Conservation (phyloP, 805 yeast species). For the Yarrowia phangngaensis region DNA sequence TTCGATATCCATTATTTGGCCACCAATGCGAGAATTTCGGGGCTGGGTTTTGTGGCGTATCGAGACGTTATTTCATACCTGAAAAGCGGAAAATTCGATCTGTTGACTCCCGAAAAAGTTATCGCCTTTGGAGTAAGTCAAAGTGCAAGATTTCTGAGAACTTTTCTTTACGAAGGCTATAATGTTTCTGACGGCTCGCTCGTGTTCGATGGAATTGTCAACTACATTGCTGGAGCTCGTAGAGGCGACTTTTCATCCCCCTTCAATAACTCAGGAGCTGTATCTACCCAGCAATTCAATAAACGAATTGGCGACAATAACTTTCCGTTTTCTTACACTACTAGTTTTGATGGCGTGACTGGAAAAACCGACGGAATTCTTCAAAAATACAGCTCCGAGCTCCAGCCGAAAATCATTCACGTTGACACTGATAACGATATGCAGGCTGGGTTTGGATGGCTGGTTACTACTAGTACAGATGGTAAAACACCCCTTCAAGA, state of each 20-base stretch:
- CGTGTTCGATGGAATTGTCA: constrained; percentile 21
- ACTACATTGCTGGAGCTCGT: constrained; percentile 24
- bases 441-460: constrained; percentile 20
- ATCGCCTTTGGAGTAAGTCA: constrained; percentile 17
- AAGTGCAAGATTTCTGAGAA: constrained; percentile 20
- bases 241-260: constrained; percentile 8
- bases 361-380: constrained; percentile 9
- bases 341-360: constrained; percentile 1
- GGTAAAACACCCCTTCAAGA: constrained; percentile 9
- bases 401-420: constrained; percentile 26
- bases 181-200: constrained; percentile 6
- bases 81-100: constrained; percentile 2
- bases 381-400: not conserved
- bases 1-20: constrained; percentile 19
- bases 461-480: constrained; percentile 15
- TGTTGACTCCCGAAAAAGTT: not conserved
- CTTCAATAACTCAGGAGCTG: constrained; percentile 16
- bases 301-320: constrained; percentile 24
- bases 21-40: constrained; percentile 8
- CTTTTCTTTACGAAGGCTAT: constrained; percentile 20
- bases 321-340: constrained; percentile 19
- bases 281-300: constrained; percentile 23
- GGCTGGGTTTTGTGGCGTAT: constrained; percentile 15
- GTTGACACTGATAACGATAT: constrained; percentile 26
- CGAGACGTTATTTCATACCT: constrained; percentile 2